Evolutionary conservation across 139 green algal genomes (phyloP), one percentile per base, ranked within the genome.

Genomic region (Coelastrella sp.): DNA sequence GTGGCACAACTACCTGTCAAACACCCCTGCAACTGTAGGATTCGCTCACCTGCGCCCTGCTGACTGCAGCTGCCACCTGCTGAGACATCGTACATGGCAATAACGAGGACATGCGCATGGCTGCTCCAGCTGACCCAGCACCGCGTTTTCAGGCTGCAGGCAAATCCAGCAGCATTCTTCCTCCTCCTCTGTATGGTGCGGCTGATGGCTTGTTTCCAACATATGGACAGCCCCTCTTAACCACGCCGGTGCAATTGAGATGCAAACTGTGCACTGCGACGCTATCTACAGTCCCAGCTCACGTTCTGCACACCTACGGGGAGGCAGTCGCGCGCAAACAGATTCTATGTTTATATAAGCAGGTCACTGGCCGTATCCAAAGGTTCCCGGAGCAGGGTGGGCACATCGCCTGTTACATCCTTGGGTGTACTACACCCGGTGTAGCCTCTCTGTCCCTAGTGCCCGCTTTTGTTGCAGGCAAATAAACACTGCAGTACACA

Each of bases 1-100:
- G 22, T 13, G 20, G n/a, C 58, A 20, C 56, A 77, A 76, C 68
- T 22, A 76, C 68, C 82, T 77, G 65, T n/a, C 56, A 56, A 88
- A 88, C 23, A 64, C 17, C 47, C 17, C 20, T 88, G 82, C 20
- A 59, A 88, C 61, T 88, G 66, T n/a, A 76, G 5, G 22, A 80
- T 80, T 22, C 7, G 13, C 74, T 8, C 58, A 85, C 74, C 76
- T 73, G 20, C 78, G 76, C 1, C 93, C 93, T 7, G 92, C 92
- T 23, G 93, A 86, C 57, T 95, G 93, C 3, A 95, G 81, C 76
- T 95, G 92, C 93, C 93, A 95, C 4, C 92, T 71, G 2, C 79
- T 89, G 0, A 95, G 78, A 64, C 93, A 95, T 11, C 47, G n/a
- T 8, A 78, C 19, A 58, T 95, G 93, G 0, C 93, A 92, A 0